Evolutionary conservation across 768 basidiomycete species (phyloP).

Genomic region (Rhodotorula graminis): DNA sequence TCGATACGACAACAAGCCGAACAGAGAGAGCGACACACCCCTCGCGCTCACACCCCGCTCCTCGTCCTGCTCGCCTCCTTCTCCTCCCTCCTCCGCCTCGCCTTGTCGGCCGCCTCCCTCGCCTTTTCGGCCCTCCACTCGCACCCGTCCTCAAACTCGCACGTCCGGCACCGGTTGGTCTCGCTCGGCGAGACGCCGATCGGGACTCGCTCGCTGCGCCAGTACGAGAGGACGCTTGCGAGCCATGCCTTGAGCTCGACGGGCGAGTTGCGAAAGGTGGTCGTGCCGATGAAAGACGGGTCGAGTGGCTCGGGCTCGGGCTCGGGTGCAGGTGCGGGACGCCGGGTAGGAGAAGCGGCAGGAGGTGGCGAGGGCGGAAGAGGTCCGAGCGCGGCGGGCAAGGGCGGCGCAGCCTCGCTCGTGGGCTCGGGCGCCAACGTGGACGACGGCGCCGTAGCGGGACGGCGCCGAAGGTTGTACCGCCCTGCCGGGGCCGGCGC

Average conservation of each 20-base stretch:
- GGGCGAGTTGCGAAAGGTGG: conserved; percentile 58
- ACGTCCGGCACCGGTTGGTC: conserved; percentile 54
- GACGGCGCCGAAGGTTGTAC: conserved; percentile 7
- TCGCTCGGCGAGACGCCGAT: conserved; percentile 64
- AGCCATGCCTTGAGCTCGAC: conserved; percentile 57
- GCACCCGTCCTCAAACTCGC: conserved; percentile 69
- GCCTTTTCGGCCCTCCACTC: conserved; percentile 68
- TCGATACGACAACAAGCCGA: neutral
- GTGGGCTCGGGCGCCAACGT: neutral
- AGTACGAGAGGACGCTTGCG: conserved; percentile 61
- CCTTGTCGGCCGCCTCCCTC: conserved; percentile 44
- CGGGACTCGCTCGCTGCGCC: conserved; percentile 65
- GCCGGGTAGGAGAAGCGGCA: conserved; percentile 31
- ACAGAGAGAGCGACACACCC: neutral
- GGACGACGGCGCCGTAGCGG: conserved; percentile 11
- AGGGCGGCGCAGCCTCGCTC: neutral
- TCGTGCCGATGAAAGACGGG: conserved; percentile 60
- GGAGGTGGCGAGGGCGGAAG: conserved; percentile 10
- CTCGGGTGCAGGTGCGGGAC: neutral
- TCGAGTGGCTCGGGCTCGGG: neutral
- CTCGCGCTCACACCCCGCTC: neutral
- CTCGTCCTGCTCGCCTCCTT: neutral
- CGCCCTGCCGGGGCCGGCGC: neutral
- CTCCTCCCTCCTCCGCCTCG: neutral
- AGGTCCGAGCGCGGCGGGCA: neutral